These are phyloP conservation scores for Ophiostoma fasciatum DNA, from an alignment of 2,329 filamentous ascomycete genomes.

Conservation along the genomic window DNA sequence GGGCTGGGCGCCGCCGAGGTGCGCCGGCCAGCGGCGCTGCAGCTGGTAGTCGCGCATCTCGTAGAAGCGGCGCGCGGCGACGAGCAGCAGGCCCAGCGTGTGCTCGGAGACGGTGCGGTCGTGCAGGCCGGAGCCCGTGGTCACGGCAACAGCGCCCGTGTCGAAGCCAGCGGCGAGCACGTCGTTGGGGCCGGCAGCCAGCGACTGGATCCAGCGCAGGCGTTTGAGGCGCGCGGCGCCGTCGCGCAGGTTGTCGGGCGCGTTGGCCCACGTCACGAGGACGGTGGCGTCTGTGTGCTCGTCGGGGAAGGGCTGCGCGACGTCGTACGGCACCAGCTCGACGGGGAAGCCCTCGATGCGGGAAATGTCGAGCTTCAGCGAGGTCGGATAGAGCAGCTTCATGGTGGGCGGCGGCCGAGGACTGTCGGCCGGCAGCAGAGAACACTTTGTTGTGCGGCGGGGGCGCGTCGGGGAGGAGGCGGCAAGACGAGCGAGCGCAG, in stretches of 20 bases:
- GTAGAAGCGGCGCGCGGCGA: slow-evolving; percentile 24
- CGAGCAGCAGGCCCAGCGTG: slow-evolving; percentile 26
- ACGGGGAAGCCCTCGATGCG: slow-evolving; percentile 13
- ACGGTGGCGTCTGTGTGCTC: slow-evolving; percentile 29
- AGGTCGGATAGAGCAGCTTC: slow-evolving; percentile 16
- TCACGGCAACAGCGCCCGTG: slow-evolving; percentile 20
- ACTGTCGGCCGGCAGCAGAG: too few species aligned
- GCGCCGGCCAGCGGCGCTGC: slow-evolving; percentile 27
- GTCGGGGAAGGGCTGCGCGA: slow-evolving; percentile 26
- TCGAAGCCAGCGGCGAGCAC: slow-evolving; percentile 33
- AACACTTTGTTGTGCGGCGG: too few species aligned
- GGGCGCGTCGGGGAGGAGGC: neutral
- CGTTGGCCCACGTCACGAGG: slow-evolving; percentile 31
- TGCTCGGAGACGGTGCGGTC: slow-evolving; percentile 35
- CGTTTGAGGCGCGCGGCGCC: slow-evolving; percentile 26
- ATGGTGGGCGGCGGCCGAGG: too few species aligned
- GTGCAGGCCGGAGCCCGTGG: slow-evolving; percentile 31
- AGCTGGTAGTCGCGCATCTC: slow-evolving; percentile 31
- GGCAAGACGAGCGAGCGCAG: too few species aligned
- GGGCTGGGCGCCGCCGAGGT: slow-evolving; percentile 28
- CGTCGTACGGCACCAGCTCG: slow-evolving; percentile 20
- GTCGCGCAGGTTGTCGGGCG: slow-evolving; percentile 26
- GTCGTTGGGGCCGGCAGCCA: slow-evolving; percentile 34
- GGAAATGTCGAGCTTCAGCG: slow-evolving; percentile 13
- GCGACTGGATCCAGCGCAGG: slow-evolving; percentile 33